Conservation (phyloP, 2,329 filamentous ascomycete genomes). For the Magnaporthiopsis poae region DNA sequence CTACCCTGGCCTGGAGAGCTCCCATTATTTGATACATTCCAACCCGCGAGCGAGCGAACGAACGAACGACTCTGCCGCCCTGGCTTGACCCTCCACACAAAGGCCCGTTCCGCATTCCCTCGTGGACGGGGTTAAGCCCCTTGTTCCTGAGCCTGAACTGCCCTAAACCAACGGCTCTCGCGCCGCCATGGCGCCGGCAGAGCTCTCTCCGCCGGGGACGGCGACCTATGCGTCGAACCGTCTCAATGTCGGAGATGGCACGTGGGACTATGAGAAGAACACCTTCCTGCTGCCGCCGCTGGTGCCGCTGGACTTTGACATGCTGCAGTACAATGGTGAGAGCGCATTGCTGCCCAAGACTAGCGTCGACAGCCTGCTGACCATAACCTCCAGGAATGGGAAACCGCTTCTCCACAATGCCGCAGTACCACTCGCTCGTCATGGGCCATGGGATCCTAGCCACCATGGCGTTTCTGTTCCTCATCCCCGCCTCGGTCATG, state of each 20-base stretch:
- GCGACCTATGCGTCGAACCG: constrained; percentile 64
- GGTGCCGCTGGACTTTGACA: constrained; percentile 66
- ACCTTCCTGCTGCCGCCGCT: constrained; percentile 71
- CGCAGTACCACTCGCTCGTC: constrained; percentile 62
- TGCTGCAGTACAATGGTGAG: constrained; percentile 75
- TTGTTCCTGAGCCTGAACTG: background rate
- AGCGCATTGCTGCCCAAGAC: background rate
- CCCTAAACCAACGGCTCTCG: background rate
- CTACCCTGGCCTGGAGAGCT: background rate
- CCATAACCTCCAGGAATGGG: constrained; percentile 54
- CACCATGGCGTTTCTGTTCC: constrained; percentile 61
- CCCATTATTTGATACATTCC: background rate
- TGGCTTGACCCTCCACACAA: background rate
- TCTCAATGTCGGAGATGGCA: constrained; percentile 71
- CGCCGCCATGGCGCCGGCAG: constrained; percentile 51
- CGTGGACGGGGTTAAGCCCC: background rate
- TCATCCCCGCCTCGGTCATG: constrained; percentile 66
- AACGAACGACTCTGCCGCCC: background rate
- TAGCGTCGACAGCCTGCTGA: background rate
- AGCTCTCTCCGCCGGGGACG: constrained; percentile 60
- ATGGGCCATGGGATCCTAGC: constrained; percentile 63
- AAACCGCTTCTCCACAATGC: constrained; percentile 61
- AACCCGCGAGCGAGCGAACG: too few species aligned
- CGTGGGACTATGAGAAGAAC: constrained; percentile 70
- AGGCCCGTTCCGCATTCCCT: constrained; percentile 6